A percentile compares a stretch with the other conserved stretches of the same genome.
phyloP scores from a whole-genome alignment of 2,329 filamentous ascomycete genomes.

The Venturia pyrina region DNA sequence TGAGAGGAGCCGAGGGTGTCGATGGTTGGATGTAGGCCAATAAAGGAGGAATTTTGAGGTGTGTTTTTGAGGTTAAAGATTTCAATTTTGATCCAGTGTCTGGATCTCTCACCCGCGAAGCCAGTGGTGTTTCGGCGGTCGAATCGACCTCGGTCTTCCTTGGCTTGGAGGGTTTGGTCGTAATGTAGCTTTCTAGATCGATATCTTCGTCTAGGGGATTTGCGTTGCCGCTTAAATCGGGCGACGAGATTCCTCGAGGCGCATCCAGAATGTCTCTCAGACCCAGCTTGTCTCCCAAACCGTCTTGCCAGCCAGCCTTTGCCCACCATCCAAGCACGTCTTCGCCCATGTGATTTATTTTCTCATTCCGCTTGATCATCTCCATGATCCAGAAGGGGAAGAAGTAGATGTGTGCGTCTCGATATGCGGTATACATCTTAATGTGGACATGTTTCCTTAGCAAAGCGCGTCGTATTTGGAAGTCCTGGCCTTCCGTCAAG shows the following conservation, averaged over 20 bases:
- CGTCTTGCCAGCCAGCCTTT: conserved; percentile 83
- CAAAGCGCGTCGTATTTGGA: conserved; percentile 67
- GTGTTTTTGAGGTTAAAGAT: conserved; percentile 19
- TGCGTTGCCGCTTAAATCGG: conserved; percentile 9
- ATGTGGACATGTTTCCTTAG: conserved; percentile 65
- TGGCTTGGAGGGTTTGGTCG: conserved; percentile 1
- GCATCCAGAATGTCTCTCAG: conserved; percentile 55
- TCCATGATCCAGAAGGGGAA: conserved; percentile 87
- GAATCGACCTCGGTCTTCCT: conserved; percentile 5
- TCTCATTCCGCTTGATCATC: conserved; percentile 68
- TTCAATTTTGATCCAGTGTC: conserved; percentile 18
- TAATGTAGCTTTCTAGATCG: conserved; percentile 8
- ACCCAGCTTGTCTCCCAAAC: conserved; percentile 67
- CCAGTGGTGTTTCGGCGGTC: conserved; percentile 17
- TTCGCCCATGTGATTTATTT: conserved; percentile 79
- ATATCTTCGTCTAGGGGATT: not conserved
- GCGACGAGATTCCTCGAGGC: conserved; percentile 30
- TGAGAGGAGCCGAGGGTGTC: conserved; percentile 49
- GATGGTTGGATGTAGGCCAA: conserved; percentile 72
- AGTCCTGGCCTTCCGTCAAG: conserved; percentile 54
- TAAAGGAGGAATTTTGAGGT: conserved; percentile 56
- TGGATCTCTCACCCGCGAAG: conserved; percentile 25
- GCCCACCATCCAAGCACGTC: conserved; percentile 94
- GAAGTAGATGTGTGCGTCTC: conserved; percentile 91
- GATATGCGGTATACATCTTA: conserved; percentile 71